Conservation (phyloP, 495 filamentous ascomycete genomes). For the Daldinia vernicosa region DNA sequence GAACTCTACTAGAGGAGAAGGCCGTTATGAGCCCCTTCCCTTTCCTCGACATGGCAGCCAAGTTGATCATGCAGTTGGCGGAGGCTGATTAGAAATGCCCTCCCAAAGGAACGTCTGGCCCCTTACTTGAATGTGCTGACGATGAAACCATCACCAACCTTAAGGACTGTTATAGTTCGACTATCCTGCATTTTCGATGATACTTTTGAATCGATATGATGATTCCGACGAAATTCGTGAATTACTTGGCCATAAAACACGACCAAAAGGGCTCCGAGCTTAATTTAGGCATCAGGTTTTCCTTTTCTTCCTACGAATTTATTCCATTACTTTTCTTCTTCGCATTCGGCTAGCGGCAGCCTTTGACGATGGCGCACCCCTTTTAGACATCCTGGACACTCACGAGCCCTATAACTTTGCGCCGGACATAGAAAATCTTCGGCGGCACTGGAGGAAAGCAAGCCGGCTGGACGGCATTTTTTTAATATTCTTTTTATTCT, state of each 20-base stretch:
- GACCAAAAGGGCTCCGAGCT: neutral
- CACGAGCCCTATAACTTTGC: conserved; percentile 29
- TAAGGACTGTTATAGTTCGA: neutral
- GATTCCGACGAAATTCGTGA: neutral
- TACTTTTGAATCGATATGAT: neutral
- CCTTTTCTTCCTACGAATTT: conserved; percentile 12
- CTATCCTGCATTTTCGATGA: conserved; percentile 5
- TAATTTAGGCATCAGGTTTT: neutral
- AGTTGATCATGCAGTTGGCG: conserved; percentile 78
- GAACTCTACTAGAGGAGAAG: conserved; percentile 71
- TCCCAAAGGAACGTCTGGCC: conserved; percentile 3
- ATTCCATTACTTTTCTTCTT: conserved; percentile 13
- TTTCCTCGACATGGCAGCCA: conserved; percentile 77
- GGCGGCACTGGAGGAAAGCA: conserved; percentile 3
- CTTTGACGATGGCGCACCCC: neutral
- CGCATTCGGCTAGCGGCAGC: neutral
- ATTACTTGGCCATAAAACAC: neutral
- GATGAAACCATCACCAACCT: neutral
- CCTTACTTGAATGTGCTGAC: conserved; percentile 7
- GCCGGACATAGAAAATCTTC: conserved; percentile 24
- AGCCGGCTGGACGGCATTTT: conserved; percentile 28
- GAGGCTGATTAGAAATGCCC: conserved; percentile 63
- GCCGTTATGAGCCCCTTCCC: conserved; percentile 78
- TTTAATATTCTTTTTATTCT: neutral
- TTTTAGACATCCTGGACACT: conserved; percentile 42